Evolutionary conservation across 768 basidiomycete species (phyloP).

Genomic region (Omphalotus guepiniiformis): DNA sequence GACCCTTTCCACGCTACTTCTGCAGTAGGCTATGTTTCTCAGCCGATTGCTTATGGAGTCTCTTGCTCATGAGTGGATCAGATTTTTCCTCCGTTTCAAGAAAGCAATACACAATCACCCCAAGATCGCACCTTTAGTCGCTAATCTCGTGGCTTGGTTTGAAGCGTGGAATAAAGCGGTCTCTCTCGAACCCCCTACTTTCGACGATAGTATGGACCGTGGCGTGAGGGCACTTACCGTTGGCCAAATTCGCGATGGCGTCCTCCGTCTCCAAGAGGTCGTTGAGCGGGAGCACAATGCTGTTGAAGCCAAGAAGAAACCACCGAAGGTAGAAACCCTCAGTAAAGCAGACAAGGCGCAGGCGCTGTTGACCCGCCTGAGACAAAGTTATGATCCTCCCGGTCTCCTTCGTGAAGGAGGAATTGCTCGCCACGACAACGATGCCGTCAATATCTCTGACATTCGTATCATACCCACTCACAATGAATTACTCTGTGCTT

Average conservation of each 20-base stretch:
- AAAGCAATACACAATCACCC: constrained; percentile 46
- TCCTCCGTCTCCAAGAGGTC: constrained; percentile 32
- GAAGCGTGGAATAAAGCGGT: constrained; percentile 44
- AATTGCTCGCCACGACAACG: constrained; percentile 70
- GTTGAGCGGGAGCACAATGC: constrained; percentile 46
- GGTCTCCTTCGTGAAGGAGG: constrained; percentile 45
- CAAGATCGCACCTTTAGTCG: constrained; percentile 34
- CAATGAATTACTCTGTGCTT: constrained; percentile 48
- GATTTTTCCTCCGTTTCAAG: constrained; percentile 57
- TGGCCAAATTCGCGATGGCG: constrained; percentile 13
- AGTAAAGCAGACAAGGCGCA: constrained; percentile 17
- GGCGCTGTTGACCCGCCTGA: constrained; percentile 36
- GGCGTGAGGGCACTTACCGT: constrained; percentile 34
- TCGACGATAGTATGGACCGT: constrained; percentile 40
- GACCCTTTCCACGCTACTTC: constrained; percentile 19
- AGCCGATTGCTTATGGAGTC: not conserved
- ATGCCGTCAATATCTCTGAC: constrained; percentile 45
- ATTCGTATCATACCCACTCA: constrained; percentile 73
- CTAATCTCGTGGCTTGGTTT: constrained; percentile 41
- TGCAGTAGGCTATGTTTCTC: constrained; percentile 14
- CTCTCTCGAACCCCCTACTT: constrained; percentile 30
- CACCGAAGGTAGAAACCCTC: constrained; percentile 6
- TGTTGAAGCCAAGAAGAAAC: constrained; percentile 18
- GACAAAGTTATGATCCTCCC: constrained; percentile 48
- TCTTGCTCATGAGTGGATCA: constrained; percentile 18